A percentile compares a stretch with the other conserved stretches of the same genome.
Conservation (phyloP, 345 rosid species). For the Jatropha curcas region DNA sequence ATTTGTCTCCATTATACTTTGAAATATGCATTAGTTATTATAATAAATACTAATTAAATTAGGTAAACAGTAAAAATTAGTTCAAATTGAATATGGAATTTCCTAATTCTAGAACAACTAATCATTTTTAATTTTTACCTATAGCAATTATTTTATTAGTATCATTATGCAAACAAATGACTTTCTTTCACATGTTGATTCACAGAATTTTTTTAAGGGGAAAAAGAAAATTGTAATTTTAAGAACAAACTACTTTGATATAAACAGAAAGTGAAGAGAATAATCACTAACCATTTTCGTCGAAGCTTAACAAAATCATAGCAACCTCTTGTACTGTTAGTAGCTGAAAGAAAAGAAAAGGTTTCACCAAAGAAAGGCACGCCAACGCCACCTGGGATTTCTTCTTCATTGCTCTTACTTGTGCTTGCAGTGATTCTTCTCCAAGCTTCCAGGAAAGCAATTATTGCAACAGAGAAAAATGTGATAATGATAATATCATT, state of each 20-base stretch:
- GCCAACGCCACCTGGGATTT: conserved; percentile 51
- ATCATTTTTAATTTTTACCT: too few species aligned
- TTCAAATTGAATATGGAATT: too few species aligned
- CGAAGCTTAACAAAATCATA: conserved; percentile 53
- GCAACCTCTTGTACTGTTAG: conserved; percentile 45
- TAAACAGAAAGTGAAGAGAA: conserved; percentile 49
- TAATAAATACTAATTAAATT: too few species aligned
- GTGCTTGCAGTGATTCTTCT: conserved; percentile 9
- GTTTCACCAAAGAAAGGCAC: conserved; percentile 56
- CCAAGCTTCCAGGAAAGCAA: conserved; percentile 24
- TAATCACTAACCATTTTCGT: conserved; percentile 49
- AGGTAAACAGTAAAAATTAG: too few species aligned
- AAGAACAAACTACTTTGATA: conserved; percentile 53
- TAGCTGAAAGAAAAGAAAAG: conserved; percentile 49
- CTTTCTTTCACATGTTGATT: too few species aligned
- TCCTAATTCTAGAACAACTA: too few species aligned
- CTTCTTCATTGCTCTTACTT: neutral
- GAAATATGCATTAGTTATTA: too few species aligned
- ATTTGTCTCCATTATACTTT: too few species aligned
- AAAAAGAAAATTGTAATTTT: too few species aligned
- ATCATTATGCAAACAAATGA: too few species aligned
- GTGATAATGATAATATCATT: conserved; percentile 29
- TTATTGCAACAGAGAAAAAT: conserved; percentile 19
- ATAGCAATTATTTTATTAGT: too few species aligned
- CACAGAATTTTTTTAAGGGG: conserved; percentile 47